Evolutionary conservation across 2,329 filamentous ascomycete species (phyloP).

Genomic region (Magnaporthiopsis rhizophila): DNA sequence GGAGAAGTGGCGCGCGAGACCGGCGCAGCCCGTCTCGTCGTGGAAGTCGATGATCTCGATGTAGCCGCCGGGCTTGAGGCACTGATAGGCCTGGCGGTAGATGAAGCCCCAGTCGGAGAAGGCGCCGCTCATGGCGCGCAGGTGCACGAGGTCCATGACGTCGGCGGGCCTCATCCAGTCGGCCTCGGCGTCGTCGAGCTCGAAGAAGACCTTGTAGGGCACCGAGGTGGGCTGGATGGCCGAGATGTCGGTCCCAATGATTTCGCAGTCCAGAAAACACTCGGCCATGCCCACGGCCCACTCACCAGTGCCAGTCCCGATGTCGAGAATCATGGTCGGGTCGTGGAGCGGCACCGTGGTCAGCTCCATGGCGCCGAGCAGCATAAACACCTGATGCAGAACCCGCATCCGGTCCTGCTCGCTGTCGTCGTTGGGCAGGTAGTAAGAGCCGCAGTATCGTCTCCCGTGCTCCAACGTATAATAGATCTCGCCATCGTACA

Average conservation of each 20-base stretch:
- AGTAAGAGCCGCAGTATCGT: constrained; percentile 50
- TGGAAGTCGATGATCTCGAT: constrained; percentile 38
- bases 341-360: constrained; percentile 26
- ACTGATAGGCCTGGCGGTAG: constrained; percentile 43
- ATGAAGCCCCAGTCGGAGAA: constrained; percentile 49
- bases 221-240: constrained; percentile 49
- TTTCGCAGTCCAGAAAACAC: constrained; percentile 43
- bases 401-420: constrained; percentile 33
- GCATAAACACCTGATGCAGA: constrained; percentile 23
- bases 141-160: constrained; percentile 48
- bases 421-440: constrained; percentile 52
- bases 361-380: constrained; percentile 23
- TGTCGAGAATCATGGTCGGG: constrained; percentile 42
- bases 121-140: constrained; percentile 47
- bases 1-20: constrained; percentile 21
- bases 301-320: constrained; percentile 51
- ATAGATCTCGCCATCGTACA: constrained; percentile 29
- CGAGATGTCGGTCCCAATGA: constrained; percentile 51
- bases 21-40: constrained; percentile 22
- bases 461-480: constrained; percentile 51
- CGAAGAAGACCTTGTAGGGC: constrained; percentile 51
- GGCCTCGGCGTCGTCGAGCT: constrained; percentile 49
- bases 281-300: constrained; percentile 47
- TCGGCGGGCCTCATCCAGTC: constrained; percentile 48
- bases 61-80: constrained; percentile 45